A percentile compares a stretch with the other conserved stretches of the same genome.
Conservation (phyloP, 352 stramenopile genomes). For the Phytophthora podocarpi region DNA sequence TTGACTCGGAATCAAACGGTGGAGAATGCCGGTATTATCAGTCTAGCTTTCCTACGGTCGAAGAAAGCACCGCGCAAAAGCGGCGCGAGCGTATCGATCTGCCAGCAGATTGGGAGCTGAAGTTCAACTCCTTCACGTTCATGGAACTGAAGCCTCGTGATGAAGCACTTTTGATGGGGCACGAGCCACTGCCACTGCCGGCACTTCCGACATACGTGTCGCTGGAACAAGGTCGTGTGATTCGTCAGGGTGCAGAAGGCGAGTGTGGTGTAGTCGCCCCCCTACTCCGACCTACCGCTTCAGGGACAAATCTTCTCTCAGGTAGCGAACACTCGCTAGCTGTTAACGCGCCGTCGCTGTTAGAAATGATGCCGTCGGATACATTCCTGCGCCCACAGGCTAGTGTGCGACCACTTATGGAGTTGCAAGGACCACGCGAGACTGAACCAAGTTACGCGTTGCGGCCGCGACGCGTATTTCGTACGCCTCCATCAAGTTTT, state of each 20-base stretch:
- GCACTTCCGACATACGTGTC: constrained; percentile 67
- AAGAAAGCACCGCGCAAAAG: constrained; percentile 54
- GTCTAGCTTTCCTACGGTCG: constrained; percentile 63
- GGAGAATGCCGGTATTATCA: constrained; percentile 29
- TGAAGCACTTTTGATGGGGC: constrained; percentile 70
- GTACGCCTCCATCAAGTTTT: constrained; percentile 43
- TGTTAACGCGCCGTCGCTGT: constrained; percentile 30
- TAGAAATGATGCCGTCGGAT: constrained; percentile 52
- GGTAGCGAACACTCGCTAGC: background rate
- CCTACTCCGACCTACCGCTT: background rate
- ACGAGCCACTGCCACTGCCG: constrained; percentile 57
- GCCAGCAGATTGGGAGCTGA: constrained; percentile 48
- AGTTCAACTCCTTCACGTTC: constrained; percentile 62
- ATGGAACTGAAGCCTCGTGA: constrained; percentile 67
- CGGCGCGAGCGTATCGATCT: constrained; percentile 42
- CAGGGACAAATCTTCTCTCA: background rate
- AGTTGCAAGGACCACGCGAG: constrained; percentile 44
- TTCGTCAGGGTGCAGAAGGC: constrained; percentile 53
- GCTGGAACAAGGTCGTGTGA: constrained; percentile 41
- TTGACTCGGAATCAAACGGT: constrained; percentile 2
- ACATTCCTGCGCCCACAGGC: constrained; percentile 59
- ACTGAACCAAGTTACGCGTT: constrained; percentile 55
- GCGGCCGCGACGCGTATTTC: constrained; percentile 56
- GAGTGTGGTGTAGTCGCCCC: constrained; percentile 42
- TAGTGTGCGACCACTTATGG: constrained; percentile 53